Evolutionary conservation across 768 basidiomycete genomes (phyloP).

Genomic region (Boletus sp.): DNA sequence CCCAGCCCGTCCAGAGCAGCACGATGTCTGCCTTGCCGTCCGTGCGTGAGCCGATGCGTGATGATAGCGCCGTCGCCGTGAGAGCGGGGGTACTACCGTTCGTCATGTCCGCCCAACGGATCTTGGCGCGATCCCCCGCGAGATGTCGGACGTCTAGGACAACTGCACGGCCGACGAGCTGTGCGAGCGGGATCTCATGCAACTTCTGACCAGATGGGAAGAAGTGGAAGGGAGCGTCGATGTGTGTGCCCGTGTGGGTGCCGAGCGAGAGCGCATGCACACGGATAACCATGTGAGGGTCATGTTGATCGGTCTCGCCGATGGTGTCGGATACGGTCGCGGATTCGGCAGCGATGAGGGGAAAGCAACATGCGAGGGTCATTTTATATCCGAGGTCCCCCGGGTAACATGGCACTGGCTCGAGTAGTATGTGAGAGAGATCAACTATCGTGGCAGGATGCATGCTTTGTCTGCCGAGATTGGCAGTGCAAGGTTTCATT

Average conservation of each 20-base stretch:
- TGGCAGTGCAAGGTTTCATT: not conserved
- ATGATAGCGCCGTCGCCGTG: not conserved
- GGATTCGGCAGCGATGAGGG: constrained; percentile 1
- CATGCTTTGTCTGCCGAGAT: constrained; percentile 10
- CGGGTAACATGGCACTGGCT: constrained; percentile 27
- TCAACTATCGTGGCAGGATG: constrained; percentile 18
- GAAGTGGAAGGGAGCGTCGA: constrained; percentile 79
- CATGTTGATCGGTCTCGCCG: not conserved
- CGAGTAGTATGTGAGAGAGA: constrained; percentile 26
- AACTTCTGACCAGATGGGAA: constrained; percentile 54
- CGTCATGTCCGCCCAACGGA: constrained; percentile 47
- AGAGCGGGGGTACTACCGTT: not conserved
- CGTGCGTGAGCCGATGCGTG: constrained; percentile 23
- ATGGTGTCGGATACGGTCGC: constrained; percentile 14
- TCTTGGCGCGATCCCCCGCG: constrained; percentile 42
- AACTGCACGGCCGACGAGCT: constrained; percentile 54
- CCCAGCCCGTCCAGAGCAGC: constrained; percentile 71
- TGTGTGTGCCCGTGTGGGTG: constrained; percentile 76
- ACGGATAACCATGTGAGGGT: constrained; percentile 18
- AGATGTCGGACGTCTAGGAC: constrained; percentile 52
- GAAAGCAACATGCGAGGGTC: constrained; percentile 17
- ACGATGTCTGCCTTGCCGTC: constrained; percentile 40
- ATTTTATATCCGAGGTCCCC: constrained; percentile 28
- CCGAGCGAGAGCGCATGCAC: constrained; percentile 48
- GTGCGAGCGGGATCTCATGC: constrained; percentile 53